Base-by-base conservation (phyloP, 2,329 filamentous ascomycete genomes). In the Pseudophaeomoniella oleicola region DNA sequence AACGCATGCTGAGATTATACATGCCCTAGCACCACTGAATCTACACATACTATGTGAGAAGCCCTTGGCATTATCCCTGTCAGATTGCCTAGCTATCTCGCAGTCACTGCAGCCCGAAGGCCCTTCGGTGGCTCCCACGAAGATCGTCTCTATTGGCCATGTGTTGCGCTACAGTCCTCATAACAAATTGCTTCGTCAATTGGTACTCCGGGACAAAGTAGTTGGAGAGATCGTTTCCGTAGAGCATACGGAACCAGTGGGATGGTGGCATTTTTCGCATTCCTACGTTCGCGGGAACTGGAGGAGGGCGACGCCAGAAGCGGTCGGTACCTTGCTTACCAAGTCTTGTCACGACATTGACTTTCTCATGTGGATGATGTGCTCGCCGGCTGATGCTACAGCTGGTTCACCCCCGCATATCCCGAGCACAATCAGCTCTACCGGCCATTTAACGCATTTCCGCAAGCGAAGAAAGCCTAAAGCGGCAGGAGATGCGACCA, bases 291-390 rank as follows among this genome's bases (percentile, higher is more conserved):
- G 75, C 32, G 90, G 90, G 12, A 94, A 96, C 58, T 96, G 90
- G 90, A 75, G 88, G 4, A 83, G 82, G 43, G 76, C 84, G 45
- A 78, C 75, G 1, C 15, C 78, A 64, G 4, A 78, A 71, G 9
- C 87, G 72, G 16, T 88, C 78, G 4, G 62, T 2, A 88, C 82
- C 1, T 67, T 98, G 2, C 68, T 98, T 18, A 94, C 88, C 9
- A 98, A 96, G 59, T 92, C 84, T 40, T 96, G 90, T 48, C 90
- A 98, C 50, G 90, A 98, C 48, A 82, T 98, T 35, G 90, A 98
- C 52, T 75, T 96, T 39, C 62, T 96, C 3, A 65, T 96, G 12
- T 98, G 90, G 90, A 63, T 96, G 33, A 69, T 96, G 9, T 88
- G 79, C 51, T 84, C 82, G 1, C 82, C 84, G 0, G 56, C 69